Percentiles rank a stretch among this genome's conserved stretches.
These are phyloP conservation scores for Lepraria neglecta DNA, from an alignment of 495 filamentous ascomycete genomes.

Conservation along the genomic window DNA sequence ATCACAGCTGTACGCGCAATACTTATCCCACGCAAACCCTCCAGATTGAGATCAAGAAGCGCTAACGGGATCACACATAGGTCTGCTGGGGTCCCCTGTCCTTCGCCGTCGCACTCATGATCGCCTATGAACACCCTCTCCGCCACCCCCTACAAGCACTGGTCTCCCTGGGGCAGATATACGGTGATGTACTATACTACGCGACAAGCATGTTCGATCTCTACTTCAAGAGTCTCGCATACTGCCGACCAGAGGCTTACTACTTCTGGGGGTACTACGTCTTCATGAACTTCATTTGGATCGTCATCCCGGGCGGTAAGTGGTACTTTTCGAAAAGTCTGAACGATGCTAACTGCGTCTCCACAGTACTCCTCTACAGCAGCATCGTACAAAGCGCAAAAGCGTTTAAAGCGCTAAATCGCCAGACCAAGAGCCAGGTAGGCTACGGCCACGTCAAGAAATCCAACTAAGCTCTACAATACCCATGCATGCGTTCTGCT, in stretches of 20 bases:
- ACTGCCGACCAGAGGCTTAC: conserved; percentile 68
- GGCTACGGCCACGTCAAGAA: conserved; percentile 35
- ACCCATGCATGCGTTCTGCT: neutral
- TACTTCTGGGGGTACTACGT: conserved; percentile 91
- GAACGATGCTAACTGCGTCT: conserved; percentile 27
- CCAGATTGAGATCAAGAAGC: conserved; percentile 9
- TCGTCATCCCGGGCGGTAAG: conserved; percentile 61
- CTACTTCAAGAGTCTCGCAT: conserved; percentile 48
- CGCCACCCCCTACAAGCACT: conserved; percentile 67
- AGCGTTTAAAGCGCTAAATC: conserved; percentile 41
- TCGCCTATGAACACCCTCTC: conserved; percentile 51
- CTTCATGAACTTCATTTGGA: conserved; percentile 83
- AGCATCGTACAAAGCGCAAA: conserved; percentile 44
- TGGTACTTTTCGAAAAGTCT: conserved; percentile 13
- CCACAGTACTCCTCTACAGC: conserved; percentile 47
- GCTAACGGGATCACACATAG: conserved; percentile 32
- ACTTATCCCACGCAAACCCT: conserved; percentile 20
- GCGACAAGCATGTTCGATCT: conserved; percentile 68
- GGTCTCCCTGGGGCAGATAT: conserved; percentile 74
- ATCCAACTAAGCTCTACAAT: conserved; percentile 23
- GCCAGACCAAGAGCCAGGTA: conserved; percentile 29
- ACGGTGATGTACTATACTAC: conserved; percentile 82
- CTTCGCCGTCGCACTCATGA: conserved; percentile 56
- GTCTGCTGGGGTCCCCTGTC: conserved; percentile 77
- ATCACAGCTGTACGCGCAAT: conserved; percentile 62